A percentile compares a stretch with the other conserved stretches of the same genome.
These are phyloP conservation scores for Avena atlantica DNA, from an alignment of 176 grass and related monocot species.

Conservation along the genomic window DNA sequence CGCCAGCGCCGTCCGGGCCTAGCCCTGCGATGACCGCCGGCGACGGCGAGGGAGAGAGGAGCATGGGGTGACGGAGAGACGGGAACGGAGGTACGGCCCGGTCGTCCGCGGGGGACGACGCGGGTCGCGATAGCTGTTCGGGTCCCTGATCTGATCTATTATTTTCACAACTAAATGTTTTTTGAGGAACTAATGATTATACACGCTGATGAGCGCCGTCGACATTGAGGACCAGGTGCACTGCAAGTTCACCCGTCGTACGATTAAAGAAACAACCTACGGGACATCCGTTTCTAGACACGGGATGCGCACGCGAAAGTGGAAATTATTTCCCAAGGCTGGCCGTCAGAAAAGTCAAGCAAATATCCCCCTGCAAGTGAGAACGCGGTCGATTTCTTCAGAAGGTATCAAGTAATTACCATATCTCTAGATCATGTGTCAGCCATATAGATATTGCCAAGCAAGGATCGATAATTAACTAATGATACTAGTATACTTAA, in stretches of 20 bases:
- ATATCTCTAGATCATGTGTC: not conserved
- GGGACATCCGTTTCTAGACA: not conserved
- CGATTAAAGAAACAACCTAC: not conserved
- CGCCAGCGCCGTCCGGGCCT: too few relatives aligned
- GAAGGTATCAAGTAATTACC: not conserved
- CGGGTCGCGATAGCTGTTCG: too few relatives aligned
- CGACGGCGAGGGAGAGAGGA: too few relatives aligned
- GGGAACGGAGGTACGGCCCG: too few relatives aligned
- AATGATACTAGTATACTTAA: not conserved
- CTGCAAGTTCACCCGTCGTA: constrained; percentile 32
- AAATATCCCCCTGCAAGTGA: not conserved
- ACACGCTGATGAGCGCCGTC: not conserved
- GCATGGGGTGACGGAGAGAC: too few relatives aligned
- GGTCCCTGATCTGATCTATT: too few relatives aligned
- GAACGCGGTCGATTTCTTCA: not conserved
- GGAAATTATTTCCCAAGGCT: not conserved
- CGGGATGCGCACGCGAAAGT: not conserved
- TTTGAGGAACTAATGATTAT: not conserved
- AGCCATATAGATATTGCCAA: not conserved
- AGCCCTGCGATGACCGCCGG: too few relatives aligned
- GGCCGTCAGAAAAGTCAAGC: not conserved
- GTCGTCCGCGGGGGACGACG: too few relatives aligned
- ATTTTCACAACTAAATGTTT: too few relatives aligned
- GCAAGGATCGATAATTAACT: not conserved
- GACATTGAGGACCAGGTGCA: constrained; percentile 16